Evolutionary conservation across 2,329 filamentous ascomycete species (phyloP).

Genomic region (Aspergillus bombycis): DNA sequence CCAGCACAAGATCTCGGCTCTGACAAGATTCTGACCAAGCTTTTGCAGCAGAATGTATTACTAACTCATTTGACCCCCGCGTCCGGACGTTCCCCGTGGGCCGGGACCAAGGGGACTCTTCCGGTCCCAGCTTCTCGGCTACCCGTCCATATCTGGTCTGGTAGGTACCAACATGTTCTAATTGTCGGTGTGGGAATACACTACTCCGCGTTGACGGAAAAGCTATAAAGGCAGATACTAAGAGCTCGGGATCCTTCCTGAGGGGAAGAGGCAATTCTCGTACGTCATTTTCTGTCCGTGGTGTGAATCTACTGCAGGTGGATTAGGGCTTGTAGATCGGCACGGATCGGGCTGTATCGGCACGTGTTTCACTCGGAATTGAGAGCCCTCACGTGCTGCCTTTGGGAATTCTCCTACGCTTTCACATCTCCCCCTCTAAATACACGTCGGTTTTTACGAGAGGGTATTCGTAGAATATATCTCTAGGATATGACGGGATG

Average conservation of each 20-base stretch:
- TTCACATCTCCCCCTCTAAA: background rate
- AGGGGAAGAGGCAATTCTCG: background rate
- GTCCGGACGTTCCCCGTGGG: background rate
- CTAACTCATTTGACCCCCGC: background rate
- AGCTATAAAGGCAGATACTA: background rate
- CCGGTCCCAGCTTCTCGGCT: background rate
- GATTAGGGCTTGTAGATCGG: background rate
- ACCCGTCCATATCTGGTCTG: background rate
- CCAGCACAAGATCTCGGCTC: too few species aligned
- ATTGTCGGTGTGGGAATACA: background rate
- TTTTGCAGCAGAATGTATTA: background rate
- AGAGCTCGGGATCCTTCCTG: background rate
- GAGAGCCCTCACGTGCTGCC: background rate
- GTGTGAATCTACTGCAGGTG: background rate
- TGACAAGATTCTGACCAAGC: background rate
- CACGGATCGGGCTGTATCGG: background rate
- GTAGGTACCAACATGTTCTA: background rate
- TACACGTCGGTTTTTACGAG: background rate
- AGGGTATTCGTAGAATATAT: background rate
- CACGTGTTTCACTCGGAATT: background rate
- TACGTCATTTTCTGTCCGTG: background rate
- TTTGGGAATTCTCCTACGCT: background rate
- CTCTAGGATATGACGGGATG: background rate
- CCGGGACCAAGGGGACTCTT: background rate
- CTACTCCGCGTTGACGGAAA: background rate